A percentile compares a stretch with the other conserved stretches of the same genome.
Conservation (phyloP, 306 rosid species). For the Gastrolobium bilobum region DNA sequence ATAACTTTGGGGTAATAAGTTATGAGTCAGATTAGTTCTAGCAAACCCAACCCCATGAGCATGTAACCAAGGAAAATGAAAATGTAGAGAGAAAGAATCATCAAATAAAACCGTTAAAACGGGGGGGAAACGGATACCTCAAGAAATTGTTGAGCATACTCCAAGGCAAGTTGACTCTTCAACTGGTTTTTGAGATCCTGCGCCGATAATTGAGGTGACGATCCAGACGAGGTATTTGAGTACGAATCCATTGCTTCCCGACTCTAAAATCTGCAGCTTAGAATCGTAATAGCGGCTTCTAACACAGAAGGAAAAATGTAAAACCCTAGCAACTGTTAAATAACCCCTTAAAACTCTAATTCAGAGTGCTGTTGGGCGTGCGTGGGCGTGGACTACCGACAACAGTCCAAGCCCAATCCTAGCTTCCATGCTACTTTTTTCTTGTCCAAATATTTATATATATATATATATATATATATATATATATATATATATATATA, state of each 20-base stretch:
- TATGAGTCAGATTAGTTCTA: too few relatives aligned
- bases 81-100: too few relatives aligned
- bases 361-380: neutral
- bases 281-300: neutral
- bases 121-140: conserved; percentile 63
- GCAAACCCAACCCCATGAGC: too few relatives aligned
- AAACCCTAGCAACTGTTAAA: conserved; percentile 12
- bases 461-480: too few relatives aligned
- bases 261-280: conserved; percentile 11
- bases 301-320: neutral
- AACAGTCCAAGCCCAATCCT: too few relatives aligned
- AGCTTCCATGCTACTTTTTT: too few relatives aligned
- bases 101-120: neutral
- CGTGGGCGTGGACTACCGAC: too few relatives aligned
- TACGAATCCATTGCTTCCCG: conserved; percentile 78
- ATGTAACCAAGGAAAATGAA: too few relatives aligned
- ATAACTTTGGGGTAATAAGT: neutral
- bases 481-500: too few relatives aligned
- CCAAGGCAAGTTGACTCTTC: conserved; percentile 89
- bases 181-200: conserved; percentile 77
- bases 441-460: too few relatives aligned
- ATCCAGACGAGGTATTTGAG: conserved; percentile 64
- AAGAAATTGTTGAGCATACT: conserved; percentile 92
- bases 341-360: conserved; percentile 36
- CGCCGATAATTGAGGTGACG: conserved; percentile 66